A percentile compares a stretch with the other conserved stretches of the same genome.
These are phyloP conservation scores for Sanghuangporus sanghuang DNA, from an alignment of 1,284 basidiomycete species.

Conservation along the genomic window DNA sequence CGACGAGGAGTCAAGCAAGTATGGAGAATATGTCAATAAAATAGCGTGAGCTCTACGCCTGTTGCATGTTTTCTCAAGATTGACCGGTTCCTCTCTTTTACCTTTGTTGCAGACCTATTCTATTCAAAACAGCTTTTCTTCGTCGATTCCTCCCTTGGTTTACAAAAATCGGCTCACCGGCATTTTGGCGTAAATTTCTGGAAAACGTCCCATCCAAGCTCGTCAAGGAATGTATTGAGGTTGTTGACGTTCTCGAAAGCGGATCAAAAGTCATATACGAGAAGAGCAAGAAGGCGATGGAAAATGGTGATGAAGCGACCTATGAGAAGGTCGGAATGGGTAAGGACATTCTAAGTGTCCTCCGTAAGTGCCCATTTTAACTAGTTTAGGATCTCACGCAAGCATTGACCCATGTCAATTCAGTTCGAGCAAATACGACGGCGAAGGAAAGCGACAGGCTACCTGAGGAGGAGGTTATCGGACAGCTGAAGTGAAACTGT, in stretches of 20 bases:
- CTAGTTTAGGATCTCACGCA: not conserved
- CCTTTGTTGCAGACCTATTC: not conserved
- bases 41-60: slow-evolving; percentile 24
- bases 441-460: slow-evolving; percentile 5
- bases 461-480: slow-evolving; percentile 6
- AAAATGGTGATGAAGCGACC: slow-evolving; percentile 18
- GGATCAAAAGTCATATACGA: slow-evolving; percentile 12
- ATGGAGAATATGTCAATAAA: slow-evolving; percentile 27
- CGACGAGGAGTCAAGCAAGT: slow-evolving; percentile 24
- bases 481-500: slow-evolving; percentile 23
- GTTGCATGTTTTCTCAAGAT: not conserved
- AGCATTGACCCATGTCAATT: not conserved
- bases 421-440: slow-evolving; percentile 23
- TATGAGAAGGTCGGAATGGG: slow-evolving; percentile 20
- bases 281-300: slow-evolving; percentile 16
- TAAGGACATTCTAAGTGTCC: slow-evolving; percentile 25
- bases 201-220: slow-evolving; percentile 10
- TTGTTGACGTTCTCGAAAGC: slow-evolving; percentile 23
- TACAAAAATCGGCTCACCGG: slow-evolving; percentile 17
- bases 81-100: not conserved
- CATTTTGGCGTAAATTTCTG: slow-evolving; percentile 5
- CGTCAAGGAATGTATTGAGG: slow-evolving; percentile 27
- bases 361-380: slow-evolving; percentile 13
- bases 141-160: slow-evolving; percentile 10
- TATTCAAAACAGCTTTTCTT: not conserved